Evolutionary conservation across 2,329 filamentous ascomycete species (phyloP).

Genomic region (Pseudocercospora fijiensis): DNA sequence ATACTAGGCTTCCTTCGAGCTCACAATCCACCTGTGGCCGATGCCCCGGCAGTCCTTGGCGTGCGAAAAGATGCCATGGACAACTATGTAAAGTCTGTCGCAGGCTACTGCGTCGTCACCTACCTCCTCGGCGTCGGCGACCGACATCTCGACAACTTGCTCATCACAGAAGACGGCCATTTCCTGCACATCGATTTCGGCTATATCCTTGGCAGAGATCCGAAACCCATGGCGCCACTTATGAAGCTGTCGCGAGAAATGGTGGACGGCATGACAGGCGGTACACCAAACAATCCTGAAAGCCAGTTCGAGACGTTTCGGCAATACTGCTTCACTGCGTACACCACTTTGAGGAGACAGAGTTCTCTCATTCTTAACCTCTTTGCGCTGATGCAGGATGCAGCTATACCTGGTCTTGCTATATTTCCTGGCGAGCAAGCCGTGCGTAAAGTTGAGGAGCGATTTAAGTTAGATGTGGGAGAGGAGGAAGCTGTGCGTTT

Average conservation of each 20-base stretch:
- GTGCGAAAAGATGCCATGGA: slow-evolving; percentile 91
- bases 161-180: slow-evolving; percentile 83
- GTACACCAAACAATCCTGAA: slow-evolving; percentile 25
- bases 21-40: slow-evolving; percentile 87
- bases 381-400: slow-evolving; percentile 95
- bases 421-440: slow-evolving; percentile 70
- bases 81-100: slow-evolving; percentile 92
- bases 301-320: slow-evolving; percentile 82
- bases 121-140: slow-evolving; percentile 96
- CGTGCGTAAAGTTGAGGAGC: slow-evolving; percentile 89
- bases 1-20: slow-evolving; percentile 79
- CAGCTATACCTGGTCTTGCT: slow-evolving; percentile 92
- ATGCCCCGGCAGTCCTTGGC: slow-evolving; percentile 68
- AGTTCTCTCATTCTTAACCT: slow-evolving; percentile 90
- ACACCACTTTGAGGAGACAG: slow-evolving; percentile 84
- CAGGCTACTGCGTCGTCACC: slow-evolving; percentile 97
- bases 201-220: slow-evolving; percentile 94
- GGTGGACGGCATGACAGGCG: slow-evolving; percentile 97
- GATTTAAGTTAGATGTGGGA: slow-evolving; percentile 85
- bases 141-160: slow-evolving; percentile 90
- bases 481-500: slow-evolving; percentile 90
- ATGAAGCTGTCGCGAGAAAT: slow-evolving; percentile 98
- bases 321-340: slow-evolving; percentile 93
- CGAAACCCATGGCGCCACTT: slow-evolving; percentile 92
- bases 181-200: slow-evolving; percentile 99